These are phyloP conservation scores for Citeromyces matritensis DNA, from an alignment of 805 yeast species.

Conservation along the genomic window DNA sequence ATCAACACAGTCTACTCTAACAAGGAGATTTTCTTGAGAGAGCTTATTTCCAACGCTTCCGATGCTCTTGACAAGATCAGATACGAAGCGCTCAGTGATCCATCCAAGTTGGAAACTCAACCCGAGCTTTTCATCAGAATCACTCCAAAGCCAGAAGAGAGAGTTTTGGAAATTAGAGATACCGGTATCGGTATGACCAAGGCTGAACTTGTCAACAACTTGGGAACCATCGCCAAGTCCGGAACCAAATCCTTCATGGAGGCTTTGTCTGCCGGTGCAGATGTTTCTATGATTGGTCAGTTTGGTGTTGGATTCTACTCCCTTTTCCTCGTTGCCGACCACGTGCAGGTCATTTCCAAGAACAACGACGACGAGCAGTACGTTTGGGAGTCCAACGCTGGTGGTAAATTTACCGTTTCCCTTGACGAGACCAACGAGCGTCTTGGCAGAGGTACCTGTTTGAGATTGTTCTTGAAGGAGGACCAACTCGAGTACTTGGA, in stretches of 20 bases:
- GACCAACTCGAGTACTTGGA: slow-evolving; percentile 98
- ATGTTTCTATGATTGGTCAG: slow-evolving; percentile 99
- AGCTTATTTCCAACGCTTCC: slow-evolving; percentile 94
- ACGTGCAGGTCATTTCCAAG: slow-evolving; percentile 95
- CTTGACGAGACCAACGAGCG: slow-evolving; percentile 78
- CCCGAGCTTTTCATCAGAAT: slow-evolving; percentile 95
- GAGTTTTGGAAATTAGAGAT: slow-evolving; percentile 93
- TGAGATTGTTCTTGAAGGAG: slow-evolving; percentile 94
- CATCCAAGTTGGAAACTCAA: slow-evolving; percentile 82
- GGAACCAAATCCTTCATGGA: slow-evolving; percentile 99
- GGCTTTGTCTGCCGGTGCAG: slow-evolving; percentile 98
- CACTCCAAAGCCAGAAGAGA: slow-evolving; percentile 91
- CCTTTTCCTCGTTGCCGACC: slow-evolving; percentile 96
- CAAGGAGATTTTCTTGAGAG: slow-evolving; percentile 98
- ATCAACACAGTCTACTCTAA: slow-evolving; percentile 99
- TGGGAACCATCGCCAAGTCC: slow-evolving; percentile 99
- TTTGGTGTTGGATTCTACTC: slow-evolving; percentile 99
- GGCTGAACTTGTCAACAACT: slow-evolving; percentile 95
- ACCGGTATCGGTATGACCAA: slow-evolving; percentile 99
- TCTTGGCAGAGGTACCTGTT: slow-evolving; percentile 87
- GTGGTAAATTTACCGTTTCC: slow-evolving; percentile 97
- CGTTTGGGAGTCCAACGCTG: slow-evolving; percentile 99
- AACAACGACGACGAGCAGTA: slow-evolving; percentile 99
- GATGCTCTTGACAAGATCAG: slow-evolving; percentile 98
- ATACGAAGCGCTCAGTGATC: slow-evolving; percentile 90